Evolutionary conservation across 805 yeast genomes (phyloP).

Genomic region (Monosporozyma yasuniensis): DNA sequence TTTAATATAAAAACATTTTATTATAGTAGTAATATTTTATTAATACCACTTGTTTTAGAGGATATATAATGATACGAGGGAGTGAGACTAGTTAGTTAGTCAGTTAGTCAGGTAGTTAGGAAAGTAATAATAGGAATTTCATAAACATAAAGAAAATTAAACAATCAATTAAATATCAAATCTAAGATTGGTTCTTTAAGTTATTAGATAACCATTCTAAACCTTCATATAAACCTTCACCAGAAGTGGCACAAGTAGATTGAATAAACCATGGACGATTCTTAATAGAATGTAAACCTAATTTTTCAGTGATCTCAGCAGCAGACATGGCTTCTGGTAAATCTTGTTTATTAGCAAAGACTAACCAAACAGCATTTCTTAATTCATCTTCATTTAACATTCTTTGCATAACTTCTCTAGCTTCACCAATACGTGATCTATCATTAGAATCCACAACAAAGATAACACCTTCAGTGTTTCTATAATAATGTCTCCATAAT

Average conservation of each 20-base stretch:
- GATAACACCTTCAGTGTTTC: conserved; percentile 97
- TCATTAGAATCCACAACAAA: conserved; percentile 97
- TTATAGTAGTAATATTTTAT: not conserved
- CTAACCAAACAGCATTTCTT: conserved; percentile 90
- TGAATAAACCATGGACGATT: conserved; percentile 99
- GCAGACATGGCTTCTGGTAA: conserved; percentile 99
- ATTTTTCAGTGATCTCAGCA: conserved; percentile 94
- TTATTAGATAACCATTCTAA: conserved; percentile 92
- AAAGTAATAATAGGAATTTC: not conserved
- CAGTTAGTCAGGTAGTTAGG: too few relatives aligned
- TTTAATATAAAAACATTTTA: not conserved
- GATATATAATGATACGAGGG: not conserved
- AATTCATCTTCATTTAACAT: conserved; percentile 98
- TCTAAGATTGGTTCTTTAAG: conserved; percentile 59
- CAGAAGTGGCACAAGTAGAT: conserved; percentile 98
- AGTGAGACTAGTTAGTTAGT: too few relatives aligned
- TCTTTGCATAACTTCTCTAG: conserved; percentile 96
- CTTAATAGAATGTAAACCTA: conserved; percentile 93
- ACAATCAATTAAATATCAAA: not conserved
- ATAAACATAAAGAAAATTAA: not conserved
- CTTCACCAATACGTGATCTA: conserved; percentile 96
- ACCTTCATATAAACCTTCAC: conserved; percentile 98
- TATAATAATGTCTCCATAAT: conserved; percentile 97
- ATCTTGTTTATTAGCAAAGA: conserved; percentile 97
- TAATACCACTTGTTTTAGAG: not conserved